Evolutionary conservation across 2,329 filamentous ascomycete species (phyloP), one percentile per base, ranked within the genome.

Genomic region (Curvularia hawaiiensis): DNA sequence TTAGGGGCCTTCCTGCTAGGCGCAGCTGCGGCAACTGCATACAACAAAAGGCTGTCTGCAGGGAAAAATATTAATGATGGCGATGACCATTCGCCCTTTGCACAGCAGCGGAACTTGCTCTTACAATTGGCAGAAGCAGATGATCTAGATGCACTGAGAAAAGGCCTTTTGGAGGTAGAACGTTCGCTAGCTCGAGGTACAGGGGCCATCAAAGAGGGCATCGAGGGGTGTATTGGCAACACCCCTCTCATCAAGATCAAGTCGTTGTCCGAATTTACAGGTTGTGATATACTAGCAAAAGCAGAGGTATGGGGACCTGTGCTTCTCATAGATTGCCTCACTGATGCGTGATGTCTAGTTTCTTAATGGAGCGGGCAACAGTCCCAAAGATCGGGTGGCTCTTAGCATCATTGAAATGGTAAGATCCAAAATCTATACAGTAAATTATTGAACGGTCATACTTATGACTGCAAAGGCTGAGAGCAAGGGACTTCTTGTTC

Each of bases 301-400:
- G 92, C 92, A 48, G 95, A 99, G 76, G 84, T 84, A 76, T 28
- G 33, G 10, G 44, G 10, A 24, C 22, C n/a, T 20, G 3, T 16
- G 40, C 1, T 4, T 14, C n/a, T 40, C 22, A 12, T n/a, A 10
- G 4, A 33, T 3, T 28, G 7, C 14, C 9, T 18, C n/a, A 24
- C 56, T 67, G 47, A 65, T 54, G 4, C 4, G 40, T 3, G 1
- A 10, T 45, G 2, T 30, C 50, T 22, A 84, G 84, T 96, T 96
- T 72, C 84, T 99, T 53, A 98, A 99, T 78, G 95, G 93, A 49
- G 94, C 93, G 3, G 95, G 95, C 16, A 91, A 91, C 68, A 95
- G 90, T 66, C 93, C 95, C 40, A 99, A 99, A 77, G 95, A 99
- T 77, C 87, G 95, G 52, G 95, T 99, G 14, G 95, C 95, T 1